Conservation (phyloP, 768 basidiomycete genomes). For the Russula sp. region DNA sequence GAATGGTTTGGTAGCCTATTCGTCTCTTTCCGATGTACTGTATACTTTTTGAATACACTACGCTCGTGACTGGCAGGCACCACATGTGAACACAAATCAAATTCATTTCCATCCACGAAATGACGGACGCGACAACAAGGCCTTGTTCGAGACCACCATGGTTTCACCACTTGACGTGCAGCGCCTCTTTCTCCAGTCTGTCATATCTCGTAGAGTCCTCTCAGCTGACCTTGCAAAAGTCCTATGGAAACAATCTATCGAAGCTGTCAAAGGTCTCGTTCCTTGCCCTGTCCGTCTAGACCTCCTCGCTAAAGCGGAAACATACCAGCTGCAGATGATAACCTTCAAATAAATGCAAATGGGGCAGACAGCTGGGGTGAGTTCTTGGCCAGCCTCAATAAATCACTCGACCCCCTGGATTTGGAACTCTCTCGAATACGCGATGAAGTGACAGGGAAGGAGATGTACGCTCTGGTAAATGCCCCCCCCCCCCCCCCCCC, state of each 20-base stretch:
- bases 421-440: slow-evolving; percentile 59
- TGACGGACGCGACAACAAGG: neutral
- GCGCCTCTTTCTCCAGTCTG: slow-evolving; percentile 70
- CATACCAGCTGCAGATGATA: slow-evolving; percentile 43
- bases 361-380: slow-evolving; percentile 46
- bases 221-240: slow-evolving; percentile 56
- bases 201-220: slow-evolving; percentile 63
- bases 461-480: slow-evolving; percentile 64
- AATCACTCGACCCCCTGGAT: slow-evolving; percentile 56
- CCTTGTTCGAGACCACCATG: slow-evolving; percentile 26
- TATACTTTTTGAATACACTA: too few relatives aligned
- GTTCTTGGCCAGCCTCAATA: slow-evolving; percentile 56
- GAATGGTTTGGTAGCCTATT: neutral
- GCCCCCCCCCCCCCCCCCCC: too few relatives aligned
- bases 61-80: too few relatives aligned
- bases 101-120: too few relatives aligned
- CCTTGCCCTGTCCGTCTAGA: slow-evolving; percentile 23
- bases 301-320: neutral
- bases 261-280: slow-evolving; percentile 50
- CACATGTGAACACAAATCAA: too few relatives aligned
- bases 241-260: slow-evolving; percentile 61
- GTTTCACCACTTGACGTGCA: slow-evolving; percentile 56
- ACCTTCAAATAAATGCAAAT: slow-evolving; percentile 40
- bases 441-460: slow-evolving; percentile 58
- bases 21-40: neutral